phyloP scores from a whole-genome alignment of 805 yeast species.

The Wickerhamomyces ciferrii region DNA sequence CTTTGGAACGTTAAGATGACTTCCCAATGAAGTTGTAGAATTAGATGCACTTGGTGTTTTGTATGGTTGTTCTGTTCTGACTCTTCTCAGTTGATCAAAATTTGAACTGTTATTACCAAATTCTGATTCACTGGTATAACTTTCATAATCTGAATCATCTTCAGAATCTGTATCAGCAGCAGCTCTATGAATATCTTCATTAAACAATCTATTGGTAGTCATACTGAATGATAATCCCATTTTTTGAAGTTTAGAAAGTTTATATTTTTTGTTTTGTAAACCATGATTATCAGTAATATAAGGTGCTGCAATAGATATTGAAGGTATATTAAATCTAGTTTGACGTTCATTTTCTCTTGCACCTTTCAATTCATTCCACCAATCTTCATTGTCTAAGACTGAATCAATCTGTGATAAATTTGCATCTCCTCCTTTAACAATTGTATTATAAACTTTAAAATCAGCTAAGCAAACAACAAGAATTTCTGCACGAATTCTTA shows the following conservation, averaged over 20 bases:
- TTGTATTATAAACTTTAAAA: conserved; percentile 61
- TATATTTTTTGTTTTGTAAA: conserved; percentile 24
- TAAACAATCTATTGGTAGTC: conserved; percentile 51
- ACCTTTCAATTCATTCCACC: conserved; percentile 76
- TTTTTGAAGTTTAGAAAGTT: conserved; percentile 61
- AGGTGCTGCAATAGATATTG: conserved; percentile 27
- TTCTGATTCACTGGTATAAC: conserved; percentile 15
- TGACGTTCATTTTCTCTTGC: conserved; percentile 39
- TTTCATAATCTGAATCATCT: conserved; percentile 26
- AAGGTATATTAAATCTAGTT: conserved; percentile 26
- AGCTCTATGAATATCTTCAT: conserved; percentile 20
- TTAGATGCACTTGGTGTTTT: conserved; percentile 1
- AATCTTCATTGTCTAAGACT: conserved; percentile 56
- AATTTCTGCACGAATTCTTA: conserved; percentile 82
- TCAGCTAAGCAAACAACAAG: conserved; percentile 62
- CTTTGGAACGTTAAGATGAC: background rate
- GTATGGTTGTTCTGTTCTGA: conserved; percentile 2
- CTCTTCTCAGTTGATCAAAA: conserved; percentile 2
- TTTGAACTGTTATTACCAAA: background rate
- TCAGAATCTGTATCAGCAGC: conserved; percentile 21
- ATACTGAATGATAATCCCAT: conserved; percentile 77
- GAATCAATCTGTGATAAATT: conserved; percentile 41
- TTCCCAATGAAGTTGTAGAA: conserved; percentile 6
- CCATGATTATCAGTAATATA: conserved; percentile 10
- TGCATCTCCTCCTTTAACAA: conserved; percentile 61